Evolutionary conservation across 1,139 yeast species (phyloP), one percentile per base, ranked within the genome.

Genomic region (Sugiyamaella neomexicana): DNA sequence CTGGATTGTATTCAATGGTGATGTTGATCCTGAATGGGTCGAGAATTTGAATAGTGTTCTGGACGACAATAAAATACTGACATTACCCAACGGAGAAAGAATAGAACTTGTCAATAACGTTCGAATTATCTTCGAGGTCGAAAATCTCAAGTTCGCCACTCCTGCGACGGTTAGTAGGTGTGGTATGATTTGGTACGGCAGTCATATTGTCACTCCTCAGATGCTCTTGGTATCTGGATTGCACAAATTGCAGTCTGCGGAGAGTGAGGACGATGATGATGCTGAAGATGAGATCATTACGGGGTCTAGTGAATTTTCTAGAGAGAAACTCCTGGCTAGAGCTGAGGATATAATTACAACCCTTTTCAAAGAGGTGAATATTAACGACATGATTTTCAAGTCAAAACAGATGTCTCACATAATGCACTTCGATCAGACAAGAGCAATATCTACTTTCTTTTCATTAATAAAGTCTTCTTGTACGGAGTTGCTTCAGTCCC

Each of bases 111-210:
- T 96, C 0, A 64, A 72, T 0, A 85, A 85, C 62, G 79, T 89
- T 1, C 76, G 82, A 32, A 68, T 93, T 23, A 62, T 90, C 0
- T 90, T 93, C 71, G 99, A 93, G 65, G 89, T 87, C 4, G 88
- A 85, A 52, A 75, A 72, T 45, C 72, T 93, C 56, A 68, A 72
- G 6, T 75, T 79, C 62, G 86, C 96, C 0, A 93, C 98, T 0
- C 89, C 89, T 0, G 99, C 98, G 0, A 93, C 98, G 0, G 80
- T 93, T 29, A 88, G 95, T 69, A 80, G 99, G 69, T 91, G 98
- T 75, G 97, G 96, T 7, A 84, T 93, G 81, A 75, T 91, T 1
- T 87, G 91, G 86, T 75, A 89, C 62, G 85, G 83, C 6, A 64
- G 68, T 2, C 57, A 63, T 1, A 58, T 75, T 1, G 71, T 78